These are phyloP conservation scores for Rickenella mellea DNA, from an alignment of 768 basidiomycete genomes.

Conservation along the genomic window DNA sequence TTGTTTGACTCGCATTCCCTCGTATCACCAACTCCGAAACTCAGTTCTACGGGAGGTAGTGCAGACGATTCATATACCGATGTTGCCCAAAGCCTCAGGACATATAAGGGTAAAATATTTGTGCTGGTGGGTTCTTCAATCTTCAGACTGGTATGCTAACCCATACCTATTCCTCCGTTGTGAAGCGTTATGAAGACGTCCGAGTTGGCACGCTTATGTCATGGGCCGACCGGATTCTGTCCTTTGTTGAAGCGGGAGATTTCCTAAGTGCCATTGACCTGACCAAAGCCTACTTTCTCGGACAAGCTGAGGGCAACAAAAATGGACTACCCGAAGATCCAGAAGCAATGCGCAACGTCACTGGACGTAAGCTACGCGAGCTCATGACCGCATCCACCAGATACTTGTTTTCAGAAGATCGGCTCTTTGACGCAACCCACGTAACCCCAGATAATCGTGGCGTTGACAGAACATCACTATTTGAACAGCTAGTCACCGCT, in stretches of 20 bases:
- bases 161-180: constrained; percentile 17
- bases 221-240: constrained; percentile 90
- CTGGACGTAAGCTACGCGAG: constrained; percentile 69
- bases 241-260: constrained; percentile 75
- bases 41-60: constrained; percentile 35
- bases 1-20: constrained; percentile 47
- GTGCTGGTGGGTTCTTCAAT: constrained; percentile 65
- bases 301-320: constrained; percentile 73
- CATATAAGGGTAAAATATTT: constrained; percentile 89
- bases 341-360: constrained; percentile 45
- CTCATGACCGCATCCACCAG: constrained; percentile 81
- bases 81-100: constrained; percentile 61
- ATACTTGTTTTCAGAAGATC: constrained; percentile 92
- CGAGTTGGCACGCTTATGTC: constrained; percentile 80
- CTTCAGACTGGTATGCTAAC: constrained; percentile 3
- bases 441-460: constrained; percentile 73
- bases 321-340: constrained; percentile 74
- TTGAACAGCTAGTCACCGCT: constrained; percentile 75
- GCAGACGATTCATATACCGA: constrained; percentile 39
- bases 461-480: constrained; percentile 84
- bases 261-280: constrained; percentile 88
- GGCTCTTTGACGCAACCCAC: constrained; percentile 87
- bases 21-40: constrained; percentile 45
- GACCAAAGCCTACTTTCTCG: constrained; percentile 71
- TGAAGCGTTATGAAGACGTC: constrained; percentile 52